These are phyloP conservation scores for Dentipellis sp. DNA, from an alignment of 768 basidiomycete genomes.

Conservation along the genomic window DNA sequence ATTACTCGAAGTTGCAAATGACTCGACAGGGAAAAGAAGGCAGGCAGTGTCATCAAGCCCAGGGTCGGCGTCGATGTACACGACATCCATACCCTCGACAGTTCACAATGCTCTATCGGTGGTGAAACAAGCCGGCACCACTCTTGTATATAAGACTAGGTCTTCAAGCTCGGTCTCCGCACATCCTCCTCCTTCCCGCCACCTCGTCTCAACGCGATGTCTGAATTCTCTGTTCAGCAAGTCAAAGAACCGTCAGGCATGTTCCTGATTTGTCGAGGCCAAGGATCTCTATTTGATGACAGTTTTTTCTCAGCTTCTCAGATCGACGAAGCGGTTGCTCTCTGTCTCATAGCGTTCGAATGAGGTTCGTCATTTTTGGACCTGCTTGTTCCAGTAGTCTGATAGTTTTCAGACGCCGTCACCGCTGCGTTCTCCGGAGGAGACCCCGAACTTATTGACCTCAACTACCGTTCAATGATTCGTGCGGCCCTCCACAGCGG, in stretches of 20 bases:
- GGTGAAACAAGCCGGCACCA: too few species aligned
- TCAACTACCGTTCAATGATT: background rate
- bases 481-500: background rate
- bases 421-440: background rate
- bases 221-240: background rate
- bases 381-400: background rate
- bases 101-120: too few species aligned
- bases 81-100: too few species aligned
- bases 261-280: background rate
- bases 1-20: too few species aligned
- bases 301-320: background rate
- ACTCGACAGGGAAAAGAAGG: too few species aligned
- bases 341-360: background rate
- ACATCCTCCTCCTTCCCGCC: too few species aligned
- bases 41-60: too few species aligned
- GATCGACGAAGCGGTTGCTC: background rate
- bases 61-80: too few species aligned
- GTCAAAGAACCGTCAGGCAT: background rate
- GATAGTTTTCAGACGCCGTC: background rate
- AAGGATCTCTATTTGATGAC: background rate
- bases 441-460: background rate
- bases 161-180: too few species aligned
- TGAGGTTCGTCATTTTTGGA: background rate
- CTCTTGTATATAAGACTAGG: too few species aligned
- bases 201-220: background rate